Evolutionary conservation across 306 rosid genomes (phyloP), one percentile per base, ranked within the genome.

Genomic region (Sphenostylis stenocarpa): DNA sequence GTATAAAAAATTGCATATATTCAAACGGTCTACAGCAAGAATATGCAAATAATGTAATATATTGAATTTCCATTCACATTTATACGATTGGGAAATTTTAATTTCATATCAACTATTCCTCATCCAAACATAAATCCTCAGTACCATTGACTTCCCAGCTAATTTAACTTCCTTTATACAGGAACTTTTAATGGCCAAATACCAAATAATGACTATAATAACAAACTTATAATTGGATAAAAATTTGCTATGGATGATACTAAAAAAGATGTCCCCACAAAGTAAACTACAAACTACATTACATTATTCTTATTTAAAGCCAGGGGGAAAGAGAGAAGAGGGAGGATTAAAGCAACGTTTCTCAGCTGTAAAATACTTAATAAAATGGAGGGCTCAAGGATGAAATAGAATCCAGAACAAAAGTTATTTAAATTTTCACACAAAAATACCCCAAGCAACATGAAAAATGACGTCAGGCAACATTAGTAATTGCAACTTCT

Each of bases 221-320:
- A 71, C 55, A 52, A 62, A 23, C 36, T 52, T 24, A n/a, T n/a
- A 51, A 24, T 53, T 53, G 24, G 55, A 72, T 72, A 58, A 47
- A 63, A 58, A 17, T 9, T 26, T 4, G 39, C 31, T 26, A 28
- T 6, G 55, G 49, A 38, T 28, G 70, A 26, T 31, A 28, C 29
- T 14, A 28, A 15, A 45, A 9, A 34, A 7, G 45, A 24, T 19
- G 67, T 4, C 13, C 41, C 3, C 26, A 65, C 20, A 21, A 38
- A 4, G 76, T 28, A 8, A 67, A 56, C n/a, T 56, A 26, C 56
- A 49, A 66, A 75, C 51, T n/a, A 24, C 13, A 52, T 17, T 74
- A 44, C 21, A 38, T 23, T 20, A 75, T 67, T 81, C 52, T 17
- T 17, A 28, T 74, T 49, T 49, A 19, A 69, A 68, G 44, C 49